Evolutionary conservation across 2,329 filamentous ascomycete species (phyloP).

Genomic region (Curvularia eragrostidis): DNA sequence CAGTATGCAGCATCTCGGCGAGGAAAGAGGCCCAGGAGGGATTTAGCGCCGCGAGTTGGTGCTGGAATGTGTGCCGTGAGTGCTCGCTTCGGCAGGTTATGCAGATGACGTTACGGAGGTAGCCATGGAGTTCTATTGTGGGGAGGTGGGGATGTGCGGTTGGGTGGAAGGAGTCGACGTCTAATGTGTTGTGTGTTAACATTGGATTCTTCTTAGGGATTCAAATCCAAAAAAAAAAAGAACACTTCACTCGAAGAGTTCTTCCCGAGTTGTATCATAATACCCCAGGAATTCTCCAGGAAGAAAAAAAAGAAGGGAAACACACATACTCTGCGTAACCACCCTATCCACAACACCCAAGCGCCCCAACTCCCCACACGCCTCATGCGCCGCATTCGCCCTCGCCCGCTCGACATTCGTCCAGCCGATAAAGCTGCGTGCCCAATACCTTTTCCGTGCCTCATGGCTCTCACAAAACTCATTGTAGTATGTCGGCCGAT

Average conservation of each 20-base stretch:
- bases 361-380: constrained; percentile 73
- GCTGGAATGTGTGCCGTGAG: constrained; percentile 76
- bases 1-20: constrained; percentile 71
- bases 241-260: too few relatives aligned
- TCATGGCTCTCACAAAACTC: constrained; percentile 86
- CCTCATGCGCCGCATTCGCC: constrained; percentile 81
- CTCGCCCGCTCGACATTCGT: constrained; percentile 77
- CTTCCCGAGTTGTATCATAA: neutral
- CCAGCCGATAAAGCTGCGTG: constrained; percentile 92
- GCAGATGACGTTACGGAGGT: constrained; percentile 81
- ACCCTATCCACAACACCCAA: constrained; percentile 77
- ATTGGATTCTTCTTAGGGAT: constrained; percentile 4
- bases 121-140: constrained; percentile 90
- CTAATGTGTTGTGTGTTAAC: constrained; percentile 35
- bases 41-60: constrained; percentile 77
- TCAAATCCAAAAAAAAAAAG: too few relatives aligned
- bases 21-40: constrained; percentile 85
- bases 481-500: constrained; percentile 89
- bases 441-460: constrained; percentile 92
- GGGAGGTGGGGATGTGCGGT: constrained; percentile 74
- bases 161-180: constrained; percentile 93
- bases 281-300: neutral
- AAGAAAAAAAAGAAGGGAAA: neutral
- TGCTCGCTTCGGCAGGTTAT: constrained; percentile 77
- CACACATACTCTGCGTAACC: constrained; percentile 76